A percentile compares a stretch with the other conserved stretches of the same genome.
These are phyloP conservation scores for Rhododendron vialii DNA, from an alignment of 148 eudicot species.

Conservation along the genomic window DNA sequence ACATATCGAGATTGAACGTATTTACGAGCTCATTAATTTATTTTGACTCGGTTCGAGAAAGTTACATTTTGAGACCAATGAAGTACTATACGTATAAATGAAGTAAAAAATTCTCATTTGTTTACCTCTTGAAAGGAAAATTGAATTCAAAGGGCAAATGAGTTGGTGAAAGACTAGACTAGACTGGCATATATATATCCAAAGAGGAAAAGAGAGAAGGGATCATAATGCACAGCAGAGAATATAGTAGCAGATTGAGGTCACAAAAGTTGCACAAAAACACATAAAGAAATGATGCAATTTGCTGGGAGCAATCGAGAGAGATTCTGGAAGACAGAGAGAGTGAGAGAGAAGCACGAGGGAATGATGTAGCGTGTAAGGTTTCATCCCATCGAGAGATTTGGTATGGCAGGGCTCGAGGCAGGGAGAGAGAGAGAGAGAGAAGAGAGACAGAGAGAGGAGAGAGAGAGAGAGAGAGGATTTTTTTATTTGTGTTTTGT, in stretches of 20 bases:
- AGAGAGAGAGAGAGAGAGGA: neutral
- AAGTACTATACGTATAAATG: too few species aligned
- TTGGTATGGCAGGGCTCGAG: conserved; percentile 28
- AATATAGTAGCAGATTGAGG: conserved; percentile 1
- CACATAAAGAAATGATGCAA: neutral
- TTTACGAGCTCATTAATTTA: neutral
- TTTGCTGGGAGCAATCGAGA: conserved; percentile 25
- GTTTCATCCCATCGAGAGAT: conserved; percentile 31
- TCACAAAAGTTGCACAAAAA: neutral
- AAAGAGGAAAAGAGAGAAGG: neutral
- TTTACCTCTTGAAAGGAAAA: neutral
- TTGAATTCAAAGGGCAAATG: neutral
- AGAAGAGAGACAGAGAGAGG: neutral
- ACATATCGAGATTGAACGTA: neutral
- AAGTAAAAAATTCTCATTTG: neutral
- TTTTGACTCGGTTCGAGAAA: neutral
- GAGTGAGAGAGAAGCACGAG: conserved; percentile 27
- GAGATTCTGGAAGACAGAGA: conserved; percentile 9
- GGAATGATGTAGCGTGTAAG: conserved; percentile 41
- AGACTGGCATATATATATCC: neutral
- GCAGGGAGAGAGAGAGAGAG: neutral
- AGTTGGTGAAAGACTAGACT: neutral
- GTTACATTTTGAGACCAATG: neutral
- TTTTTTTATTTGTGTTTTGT: neutral
- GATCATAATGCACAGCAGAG: neutral